A percentile compares a stretch with the other conserved stretches of the same genome.
These are phyloP conservation scores for Cladosporium sp. DNA, from an alignment of 2,329 filamentous ascomycete genomes.

Conservation along the genomic window DNA sequence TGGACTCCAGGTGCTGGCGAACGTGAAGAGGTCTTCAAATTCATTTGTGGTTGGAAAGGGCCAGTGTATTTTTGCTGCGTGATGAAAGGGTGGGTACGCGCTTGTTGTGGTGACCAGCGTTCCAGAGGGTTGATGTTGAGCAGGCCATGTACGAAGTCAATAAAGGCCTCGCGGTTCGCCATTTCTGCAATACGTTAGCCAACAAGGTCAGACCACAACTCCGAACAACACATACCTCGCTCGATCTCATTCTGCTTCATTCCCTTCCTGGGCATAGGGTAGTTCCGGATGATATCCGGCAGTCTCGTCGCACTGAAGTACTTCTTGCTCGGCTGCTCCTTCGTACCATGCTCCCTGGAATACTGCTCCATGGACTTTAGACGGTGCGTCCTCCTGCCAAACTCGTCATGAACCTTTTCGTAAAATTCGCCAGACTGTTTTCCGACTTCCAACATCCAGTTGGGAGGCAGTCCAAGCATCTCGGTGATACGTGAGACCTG, in stretches of 20 bases:
- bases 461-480: conserved; percentile 93
- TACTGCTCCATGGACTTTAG: conserved; percentile 98
- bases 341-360: conserved; percentile 87
- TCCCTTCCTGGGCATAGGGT: conserved; percentile 97
- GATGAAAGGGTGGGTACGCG: conserved; percentile 95
- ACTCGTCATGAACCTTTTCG: conserved; percentile 88
- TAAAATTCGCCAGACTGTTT: conserved; percentile 98
- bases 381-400: conserved; percentile 81
- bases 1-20: conserved; percentile 90
- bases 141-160: conserved; percentile 92
- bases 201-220: not conserved
- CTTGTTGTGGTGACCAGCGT: conserved; percentile 95
- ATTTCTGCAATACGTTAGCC: conserved; percentile 62
- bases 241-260: conserved; percentile 98
- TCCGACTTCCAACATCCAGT: conserved; percentile 99
- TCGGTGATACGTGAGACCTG: conserved; percentile 96
- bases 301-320: conserved; percentile 94
- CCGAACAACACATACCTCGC: conserved; percentile 60
- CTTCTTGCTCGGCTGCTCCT: conserved; percentile 99
- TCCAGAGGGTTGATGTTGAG: conserved; percentile 94
- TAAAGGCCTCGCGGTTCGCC: conserved; percentile 95
- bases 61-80: conserved; percentile 97
- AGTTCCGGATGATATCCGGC: conserved; percentile 95
- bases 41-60: conserved; percentile 95
- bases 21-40: conserved; percentile 75